phyloP scores from a whole-genome alignment of 2,329 filamentous ascomycete species.

The Talaromyces sp. region DNA sequence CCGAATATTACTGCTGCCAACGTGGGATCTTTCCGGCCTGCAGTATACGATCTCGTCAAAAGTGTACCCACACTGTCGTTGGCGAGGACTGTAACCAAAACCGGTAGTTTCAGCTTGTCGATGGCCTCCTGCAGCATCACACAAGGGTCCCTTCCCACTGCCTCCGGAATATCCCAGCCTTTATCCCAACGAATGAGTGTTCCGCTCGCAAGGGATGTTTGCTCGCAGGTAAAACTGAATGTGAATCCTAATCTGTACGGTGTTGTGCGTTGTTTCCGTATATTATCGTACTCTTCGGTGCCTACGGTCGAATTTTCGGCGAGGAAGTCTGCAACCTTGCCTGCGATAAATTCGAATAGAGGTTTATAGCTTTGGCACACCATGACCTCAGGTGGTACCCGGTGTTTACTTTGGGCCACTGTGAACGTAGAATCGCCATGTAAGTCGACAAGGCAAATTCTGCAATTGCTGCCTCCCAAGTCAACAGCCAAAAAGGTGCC shows the following conservation, averaged over 20 bases:
- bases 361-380: constrained; percentile 21
- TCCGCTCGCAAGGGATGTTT: constrained; percentile 21
- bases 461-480: constrained; percentile 24
- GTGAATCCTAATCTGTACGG: constrained; percentile 23
- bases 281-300: not conserved
- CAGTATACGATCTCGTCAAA: constrained; percentile 20
- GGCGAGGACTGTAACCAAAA: constrained; percentile 22
- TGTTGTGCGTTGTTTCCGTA: not conserved
- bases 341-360: constrained; percentile 23
- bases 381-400: constrained; percentile 21
- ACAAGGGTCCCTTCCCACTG: constrained; percentile 22
- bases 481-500: constrained; percentile 24
- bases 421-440: constrained; percentile 23
- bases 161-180: constrained; percentile 25
- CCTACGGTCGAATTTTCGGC: not conserved
- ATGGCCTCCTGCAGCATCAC: constrained; percentile 25
- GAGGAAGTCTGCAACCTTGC: constrained; percentile 20
- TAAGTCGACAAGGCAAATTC: constrained; percentile 23
- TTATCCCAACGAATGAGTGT: constrained; percentile 25
- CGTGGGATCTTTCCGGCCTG: constrained; percentile 16
- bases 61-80: constrained; percentile 26
- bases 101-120: constrained; percentile 20
- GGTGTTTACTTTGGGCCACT: constrained; percentile 20
- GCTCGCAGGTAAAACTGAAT: constrained; percentile 25
- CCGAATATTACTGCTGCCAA: constrained; percentile 24